Conservation (phyloP, 192 early-diverging fungal genomes). For the Coemansia sp. region DNA sequence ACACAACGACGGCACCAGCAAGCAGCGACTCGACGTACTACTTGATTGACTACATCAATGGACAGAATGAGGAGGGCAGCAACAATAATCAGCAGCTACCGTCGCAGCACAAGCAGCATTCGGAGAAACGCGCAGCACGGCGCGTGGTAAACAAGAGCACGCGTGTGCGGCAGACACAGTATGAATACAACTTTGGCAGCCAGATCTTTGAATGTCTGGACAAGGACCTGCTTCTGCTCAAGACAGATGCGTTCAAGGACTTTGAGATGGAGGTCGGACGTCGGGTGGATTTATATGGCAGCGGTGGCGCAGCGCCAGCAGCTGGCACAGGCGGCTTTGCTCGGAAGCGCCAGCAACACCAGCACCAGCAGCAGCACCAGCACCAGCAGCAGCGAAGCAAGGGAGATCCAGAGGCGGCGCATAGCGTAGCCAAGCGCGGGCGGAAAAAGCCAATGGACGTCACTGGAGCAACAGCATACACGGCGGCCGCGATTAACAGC, state of each 20-base stretch:
- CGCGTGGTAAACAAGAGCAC: constrained; percentile 47
- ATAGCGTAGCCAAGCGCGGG: neutral
- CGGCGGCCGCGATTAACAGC: constrained; percentile 47
- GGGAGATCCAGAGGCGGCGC: neutral
- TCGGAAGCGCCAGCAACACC: neutral
- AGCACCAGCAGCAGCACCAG: constrained; percentile 1
- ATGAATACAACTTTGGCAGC: constrained; percentile 54
- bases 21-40: constrained; percentile 43
- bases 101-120: neutral
- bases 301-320: neutral
- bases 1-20: neutral
- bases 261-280: constrained; percentile 6
- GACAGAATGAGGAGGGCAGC: constrained; percentile 12
- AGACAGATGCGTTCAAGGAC: constrained; percentile 42
- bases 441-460: constrained; percentile 34
- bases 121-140: constrained; percentile 22
- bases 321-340: neutral
- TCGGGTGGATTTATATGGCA: neutral
- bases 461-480: constrained; percentile 42
- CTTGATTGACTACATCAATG: constrained; percentile 50
- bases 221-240: constrained; percentile 42
- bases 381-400: neutral
- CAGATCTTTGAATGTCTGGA: constrained; percentile 52
- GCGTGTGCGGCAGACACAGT: constrained; percentile 47
- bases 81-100: neutral